Base-by-base conservation (phyloP, 2,329 filamentous ascomycete genomes). In the Fusarium sp. region DNA sequence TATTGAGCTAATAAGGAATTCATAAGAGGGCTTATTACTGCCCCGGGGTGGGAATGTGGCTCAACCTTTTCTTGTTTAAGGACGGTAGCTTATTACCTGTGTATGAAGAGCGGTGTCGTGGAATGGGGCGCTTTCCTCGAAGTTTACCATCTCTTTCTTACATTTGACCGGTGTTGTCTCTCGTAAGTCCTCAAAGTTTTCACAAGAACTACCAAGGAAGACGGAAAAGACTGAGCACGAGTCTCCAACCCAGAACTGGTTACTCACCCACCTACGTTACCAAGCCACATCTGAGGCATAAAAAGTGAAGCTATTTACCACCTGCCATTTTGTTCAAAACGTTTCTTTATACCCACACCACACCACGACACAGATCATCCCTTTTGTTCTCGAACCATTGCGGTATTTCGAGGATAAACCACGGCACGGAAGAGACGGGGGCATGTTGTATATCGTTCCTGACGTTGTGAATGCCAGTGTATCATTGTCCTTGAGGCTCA, bases 101-200 rank as follows among this genome's bases (percentile, higher is more conserved):
- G n/a, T 13, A 36, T 22, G 41, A 68, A 59, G 48, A 73, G 70
- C 66, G 70, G 66, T 74, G 66, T 72, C 62, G 44, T 68, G 57
- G 44, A 60, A 74, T 63, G 41, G 60, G 47, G 62, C 20, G 26
- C n/a, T 24, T 20, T 67, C 32, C 50, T 69, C n/a, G 26, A 26
- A 26, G 26, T 60, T 47, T 32, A 32, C 39, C 44, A 50, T 34
- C 30, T 51, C 13, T 24, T 24, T 51, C 7, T 24, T 24, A 34
- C 30, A 45, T 26, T 55, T 56, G 30, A 34, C 32, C 32, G n/a
- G 18, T 6, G 15, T 47, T 57, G 55, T 66, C n/a, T 28, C n/a
- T 36, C 14, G 11, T 12, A 11, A 36, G 50, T 36, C 50, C 30
- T 52, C n/a, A 26, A 36, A 26, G 32, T 15, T 20, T 52, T 52